A percentile compares a stretch with the other conserved stretches of the same genome.
These are phyloP conservation scores for Hordeum pubiflorum DNA, from an alignment of 202 grass and related monocot species.

Conservation along the genomic window DNA sequence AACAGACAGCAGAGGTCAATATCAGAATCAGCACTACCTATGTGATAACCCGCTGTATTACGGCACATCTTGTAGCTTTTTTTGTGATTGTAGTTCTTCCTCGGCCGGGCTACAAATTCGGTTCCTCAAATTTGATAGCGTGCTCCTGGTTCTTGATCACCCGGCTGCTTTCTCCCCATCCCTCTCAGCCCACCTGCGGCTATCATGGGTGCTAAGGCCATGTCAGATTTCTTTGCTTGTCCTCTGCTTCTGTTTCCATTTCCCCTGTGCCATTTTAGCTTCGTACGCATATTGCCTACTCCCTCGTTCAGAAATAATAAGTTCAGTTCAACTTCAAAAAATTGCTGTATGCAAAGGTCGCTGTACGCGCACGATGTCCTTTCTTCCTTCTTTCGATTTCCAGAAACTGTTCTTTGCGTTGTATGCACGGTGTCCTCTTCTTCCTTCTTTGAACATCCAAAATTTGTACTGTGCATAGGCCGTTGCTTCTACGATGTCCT, in stretches of 20 bases:
- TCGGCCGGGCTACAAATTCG: background rate
- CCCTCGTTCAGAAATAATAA: background rate
- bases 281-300: background rate
- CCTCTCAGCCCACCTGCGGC: background rate
- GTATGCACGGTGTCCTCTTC: background rate
- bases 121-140: background rate
- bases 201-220: slow-evolving; percentile 16
- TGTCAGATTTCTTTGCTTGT: slow-evolving; percentile 26
- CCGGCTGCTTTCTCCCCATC: background rate
- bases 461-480: background rate
- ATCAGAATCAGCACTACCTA: background rate
- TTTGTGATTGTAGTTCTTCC: background rate
- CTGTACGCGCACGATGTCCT: background rate
- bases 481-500: background rate
- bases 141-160: background rate
- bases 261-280: background rate
- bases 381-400: background rate
- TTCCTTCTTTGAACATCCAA: background rate
- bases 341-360: background rate
- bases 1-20: background rate
- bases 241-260: background rate
- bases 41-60: background rate
- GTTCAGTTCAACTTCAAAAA: background rate
- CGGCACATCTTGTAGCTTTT: background rate
- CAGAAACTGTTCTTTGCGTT: background rate